Conservation (phyloP, 2,329 filamentous ascomycete species). For the Penicillium decumbens region DNA sequence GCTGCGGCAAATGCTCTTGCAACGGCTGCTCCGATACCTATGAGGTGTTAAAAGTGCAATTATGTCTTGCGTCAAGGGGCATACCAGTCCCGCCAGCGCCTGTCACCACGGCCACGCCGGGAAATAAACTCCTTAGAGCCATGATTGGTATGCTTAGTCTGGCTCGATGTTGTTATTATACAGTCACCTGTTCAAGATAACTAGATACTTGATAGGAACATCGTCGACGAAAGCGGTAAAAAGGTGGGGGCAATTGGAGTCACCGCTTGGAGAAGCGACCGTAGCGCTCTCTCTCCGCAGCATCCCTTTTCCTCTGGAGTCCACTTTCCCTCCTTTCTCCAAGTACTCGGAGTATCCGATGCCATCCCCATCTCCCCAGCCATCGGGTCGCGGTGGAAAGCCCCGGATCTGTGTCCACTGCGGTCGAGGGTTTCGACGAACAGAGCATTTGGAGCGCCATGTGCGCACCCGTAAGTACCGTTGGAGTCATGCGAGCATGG, state of each 20-base stretch:
- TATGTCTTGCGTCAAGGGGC: constrained; percentile 3
- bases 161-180: background rate
- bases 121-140: constrained; percentile 28
- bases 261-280: constrained; percentile 15
- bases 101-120: constrained; percentile 47
- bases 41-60: background rate
- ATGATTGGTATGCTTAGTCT: background rate
- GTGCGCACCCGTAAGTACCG: constrained; percentile 32
- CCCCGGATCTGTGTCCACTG: constrained; percentile 33
- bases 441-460: constrained; percentile 36
- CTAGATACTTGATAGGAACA: background rate
- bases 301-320: constrained; percentile 8
- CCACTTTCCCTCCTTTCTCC: constrained; percentile 20
- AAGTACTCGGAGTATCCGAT: constrained; percentile 28
- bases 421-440: constrained; percentile 33
- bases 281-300: constrained; percentile 3
- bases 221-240: background rate
- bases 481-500: constrained; percentile 7
- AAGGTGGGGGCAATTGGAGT: constrained; percentile 19
- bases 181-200: background rate
- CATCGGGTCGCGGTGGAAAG: constrained; percentile 27
- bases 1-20: constrained; percentile 49
- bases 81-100: constrained; percentile 48
- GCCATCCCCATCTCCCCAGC: constrained; percentile 31
- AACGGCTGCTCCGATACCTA: constrained; percentile 55